Evolutionary conservation across 441 rosid species (phyloP), one percentile per base, ranked within the genome.

Genomic region (Mallotus repandus): DNA sequence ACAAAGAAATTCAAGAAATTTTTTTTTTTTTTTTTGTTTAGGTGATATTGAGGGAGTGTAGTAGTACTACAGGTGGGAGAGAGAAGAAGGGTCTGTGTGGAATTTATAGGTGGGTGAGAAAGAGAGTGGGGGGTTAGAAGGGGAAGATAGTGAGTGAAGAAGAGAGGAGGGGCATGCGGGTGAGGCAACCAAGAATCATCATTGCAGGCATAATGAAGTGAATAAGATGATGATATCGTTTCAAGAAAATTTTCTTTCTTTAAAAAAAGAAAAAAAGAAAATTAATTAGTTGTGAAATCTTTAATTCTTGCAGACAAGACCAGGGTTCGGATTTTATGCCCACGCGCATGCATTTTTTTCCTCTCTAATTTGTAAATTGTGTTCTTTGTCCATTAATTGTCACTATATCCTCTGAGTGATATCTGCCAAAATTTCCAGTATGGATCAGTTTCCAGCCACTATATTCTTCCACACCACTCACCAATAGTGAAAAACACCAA

Each of bases 171-270:
- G 77, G 98, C 99, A 92, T 92, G 98, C 96, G 96, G 93, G 90
- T 83, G 91, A 86, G 91, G 92, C 89, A 86, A 91, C 94, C 96
- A 89, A 89, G 87, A 91, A 89, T 88, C 91, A 94, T 94, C 88
- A 94, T 94, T 91, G 91, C 80, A 84, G 81, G 87, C 94, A 91
- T 94, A 87, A 91, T 92, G 90, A 92, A 87, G 86, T 86, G 89
- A 89, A 88, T 87, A 86, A 87, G 92, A 90, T 87, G 86, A 89
- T 88, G 89, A 85, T 83, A 80, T 15, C 8, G 5, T 54, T 15
- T 56, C 21, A 13, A 15, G 41, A 38, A 38, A 38, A 4, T 38
- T 38, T 38, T 38, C 7, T 38, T 38, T 6, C 7, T 38, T 38
- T 29, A 29, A 29, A 29, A 38, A 38, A 38, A 38, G 2, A 38